Evolutionary conservation across 1,284 basidiomycete genomes (phyloP).

Genomic region (Rhodotorula glutinis): DNA sequence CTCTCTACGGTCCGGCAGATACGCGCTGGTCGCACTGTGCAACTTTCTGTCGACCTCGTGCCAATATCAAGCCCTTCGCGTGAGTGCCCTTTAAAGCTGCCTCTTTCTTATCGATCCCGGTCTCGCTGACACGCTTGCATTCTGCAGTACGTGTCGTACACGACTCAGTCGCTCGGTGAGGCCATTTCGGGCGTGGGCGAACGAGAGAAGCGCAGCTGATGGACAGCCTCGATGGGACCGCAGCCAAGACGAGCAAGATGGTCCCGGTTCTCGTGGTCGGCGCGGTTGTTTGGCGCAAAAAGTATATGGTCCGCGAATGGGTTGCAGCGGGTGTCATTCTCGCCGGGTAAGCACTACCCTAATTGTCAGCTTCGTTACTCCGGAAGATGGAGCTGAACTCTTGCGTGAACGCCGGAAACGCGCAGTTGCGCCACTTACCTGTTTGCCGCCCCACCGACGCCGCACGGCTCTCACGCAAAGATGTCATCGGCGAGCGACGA

Average conservation of each 20-base stretch:
- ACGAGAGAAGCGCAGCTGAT: background rate
- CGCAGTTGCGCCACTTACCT: slow-evolving; percentile 40
- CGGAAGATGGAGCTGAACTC: background rate
- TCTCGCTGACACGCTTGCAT: background rate
- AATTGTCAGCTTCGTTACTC: too few species aligned
- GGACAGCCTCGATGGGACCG: background rate
- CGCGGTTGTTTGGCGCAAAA: slow-evolving; percentile 38
- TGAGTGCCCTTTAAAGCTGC: background rate
- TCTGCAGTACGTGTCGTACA: background rate
- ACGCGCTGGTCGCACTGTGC: slow-evolving; percentile 35
- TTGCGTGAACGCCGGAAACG: too few species aligned
- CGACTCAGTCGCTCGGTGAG: slow-evolving; percentile 9
- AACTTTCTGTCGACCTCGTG: slow-evolving; percentile 41
- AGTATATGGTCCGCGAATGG: slow-evolving; percentile 36
- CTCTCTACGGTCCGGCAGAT: slow-evolving; percentile 6
- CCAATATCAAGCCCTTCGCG: slow-evolving; percentile 42
- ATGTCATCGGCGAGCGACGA: background rate
- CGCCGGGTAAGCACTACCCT: slow-evolving; percentile 23
- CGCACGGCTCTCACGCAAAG: slow-evolving; percentile 14
- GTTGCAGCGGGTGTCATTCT: slow-evolving; percentile 40
- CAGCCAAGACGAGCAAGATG: slow-evolving; percentile 42
- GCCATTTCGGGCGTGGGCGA: background rate
- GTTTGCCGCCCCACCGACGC: slow-evolving; percentile 32
- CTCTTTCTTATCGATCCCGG: background rate
- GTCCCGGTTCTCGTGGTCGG: slow-evolving; percentile 43